phyloP scores from a whole-genome alignment of 1,139 yeast genomes.

The Taphrina betulina region DNA sequence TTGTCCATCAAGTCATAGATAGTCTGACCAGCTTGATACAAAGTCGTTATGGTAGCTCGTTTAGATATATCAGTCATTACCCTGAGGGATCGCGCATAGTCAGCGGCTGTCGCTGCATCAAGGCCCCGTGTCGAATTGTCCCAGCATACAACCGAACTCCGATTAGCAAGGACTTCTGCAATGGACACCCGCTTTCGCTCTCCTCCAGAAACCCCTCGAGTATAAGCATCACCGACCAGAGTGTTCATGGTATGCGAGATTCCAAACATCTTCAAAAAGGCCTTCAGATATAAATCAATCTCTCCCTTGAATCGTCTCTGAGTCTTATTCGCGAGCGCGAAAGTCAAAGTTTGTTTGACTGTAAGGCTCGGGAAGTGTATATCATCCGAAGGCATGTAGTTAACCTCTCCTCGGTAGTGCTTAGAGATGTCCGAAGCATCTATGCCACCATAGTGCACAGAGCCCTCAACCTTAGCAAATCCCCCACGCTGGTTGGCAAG shows the following conservation, averaged over 20 bases:
- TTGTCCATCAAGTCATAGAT: conserved; percentile 68
- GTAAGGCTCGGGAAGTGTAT: conserved; percentile 69
- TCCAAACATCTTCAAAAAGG: conserved; percentile 71
- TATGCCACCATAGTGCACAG: conserved; percentile 32
- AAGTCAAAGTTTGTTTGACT: conserved; percentile 66
- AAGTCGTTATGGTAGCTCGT: conserved; percentile 70
- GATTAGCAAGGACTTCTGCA: conserved; percentile 58
- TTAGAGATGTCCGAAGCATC: conserved; percentile 22
- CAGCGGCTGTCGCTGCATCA: conserved; percentile 59
- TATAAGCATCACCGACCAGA: conserved; percentile 65
- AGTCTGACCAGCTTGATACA: conserved; percentile 79
- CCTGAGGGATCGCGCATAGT: conserved; percentile 67
- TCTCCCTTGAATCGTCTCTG: conserved; percentile 59
- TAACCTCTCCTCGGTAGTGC: conserved; percentile 32
- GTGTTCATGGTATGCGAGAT: conserved; percentile 64
- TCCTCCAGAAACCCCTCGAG: conserved; percentile 83
- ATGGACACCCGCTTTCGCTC: conserved; percentile 80
- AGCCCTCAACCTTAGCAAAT: conserved; percentile 45
- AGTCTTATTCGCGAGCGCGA: conserved; percentile 70
- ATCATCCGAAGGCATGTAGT: conserved; percentile 47
- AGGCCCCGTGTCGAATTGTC: conserved; percentile 76
- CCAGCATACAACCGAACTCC: conserved; percentile 66
- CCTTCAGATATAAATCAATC: conserved; percentile 63
- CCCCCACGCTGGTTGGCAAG: conserved; percentile 62
- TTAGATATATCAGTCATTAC: conserved; percentile 60